A percentile compares a stretch with the other conserved stretches of the same genome.
Evolutionary conservation across 495 filamentous ascomycete species (phyloP).

Genomic region (Trichoderma virens): DNA sequence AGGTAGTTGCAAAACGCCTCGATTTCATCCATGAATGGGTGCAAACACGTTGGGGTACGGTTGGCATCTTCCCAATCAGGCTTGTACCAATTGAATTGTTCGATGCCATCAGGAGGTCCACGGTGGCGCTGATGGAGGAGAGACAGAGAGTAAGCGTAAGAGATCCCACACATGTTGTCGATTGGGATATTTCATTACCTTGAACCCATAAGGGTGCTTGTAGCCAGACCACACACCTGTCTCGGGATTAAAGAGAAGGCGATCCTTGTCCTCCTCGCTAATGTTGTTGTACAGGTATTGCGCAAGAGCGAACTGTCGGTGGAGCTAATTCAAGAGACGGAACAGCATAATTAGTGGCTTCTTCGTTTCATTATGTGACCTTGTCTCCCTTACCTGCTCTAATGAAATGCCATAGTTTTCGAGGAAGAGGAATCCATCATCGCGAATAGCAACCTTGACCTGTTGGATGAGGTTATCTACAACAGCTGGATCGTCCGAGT

Average conservation of each 20-base stretch:
- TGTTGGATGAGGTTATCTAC: conserved; percentile 31
- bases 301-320: conserved; percentile 37
- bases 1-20: conserved; percentile 37
- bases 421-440: conserved; percentile 41
- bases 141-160: not conserved
- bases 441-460: conserved; percentile 33
- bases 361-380: too few relatives aligned
- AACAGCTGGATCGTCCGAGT: conserved; percentile 14
- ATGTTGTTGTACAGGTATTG: conserved; percentile 41
- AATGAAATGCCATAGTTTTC: conserved; percentile 41
- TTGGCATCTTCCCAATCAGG: conserved; percentile 29
- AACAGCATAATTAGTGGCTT: too few relatives aligned
- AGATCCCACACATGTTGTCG: too few relatives aligned
- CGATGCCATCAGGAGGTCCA: conserved; percentile 34
- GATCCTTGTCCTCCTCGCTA: conserved; percentile 35
- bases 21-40: conserved; percentile 41
- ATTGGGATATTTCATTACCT: too few relatives aligned
- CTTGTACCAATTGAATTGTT: conserved; percentile 43
- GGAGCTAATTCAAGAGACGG: conserved; percentile 23
- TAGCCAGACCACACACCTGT: conserved; percentile 35
- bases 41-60: conserved; percentile 30
- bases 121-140: conserved; percentile 24
- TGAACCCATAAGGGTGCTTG: conserved; percentile 15
- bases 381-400: conserved; percentile 28
- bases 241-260: conserved; percentile 33